These are phyloP conservation scores for Microdochium trichocladiopsis DNA, from an alignment of 2,329 filamentous ascomycete genomes.

Conservation along the genomic window DNA sequence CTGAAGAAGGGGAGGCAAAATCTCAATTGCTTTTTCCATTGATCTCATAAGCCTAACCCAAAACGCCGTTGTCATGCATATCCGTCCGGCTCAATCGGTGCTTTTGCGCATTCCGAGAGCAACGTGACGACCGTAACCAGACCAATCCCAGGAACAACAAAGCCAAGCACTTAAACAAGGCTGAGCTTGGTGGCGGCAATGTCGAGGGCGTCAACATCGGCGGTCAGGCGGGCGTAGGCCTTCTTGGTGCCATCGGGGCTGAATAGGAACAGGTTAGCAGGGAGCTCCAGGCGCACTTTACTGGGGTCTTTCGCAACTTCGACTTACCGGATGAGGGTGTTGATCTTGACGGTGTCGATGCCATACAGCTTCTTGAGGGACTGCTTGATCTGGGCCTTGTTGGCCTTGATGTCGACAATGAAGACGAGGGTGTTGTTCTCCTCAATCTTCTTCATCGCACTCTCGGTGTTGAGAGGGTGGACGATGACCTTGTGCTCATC, in stretches of 20 bases:
- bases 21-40: slow-evolving; percentile 20
- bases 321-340: slow-evolving; percentile 90
- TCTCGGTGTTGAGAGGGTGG: slow-evolving; percentile 99
- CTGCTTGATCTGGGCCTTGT: slow-evolving; percentile 99
- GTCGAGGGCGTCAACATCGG: slow-evolving; percentile 97
- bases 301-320: no score
- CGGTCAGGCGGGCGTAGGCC: slow-evolving; percentile 91
- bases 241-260: slow-evolving; percentile 98
- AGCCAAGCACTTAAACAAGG: slow-evolving; percentile 70
- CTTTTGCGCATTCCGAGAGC: slow-evolving; percentile 12
- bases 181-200: slow-evolving; percentile 98
- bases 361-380: slow-evolving; percentile 99
- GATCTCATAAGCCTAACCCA: slow-evolving; percentile 22
- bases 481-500: slow-evolving; percentile 98
- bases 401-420: slow-evolving; percentile 94
- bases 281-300: no score
- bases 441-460: slow-evolving; percentile 99
- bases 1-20: slow-evolving; percentile 10
- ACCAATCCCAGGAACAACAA: slow-evolving; percentile 3
- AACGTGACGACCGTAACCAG: slow-evolving; percentile 11
- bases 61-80: slow-evolving; percentile 25
- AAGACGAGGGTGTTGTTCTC: slow-evolving; percentile 99
- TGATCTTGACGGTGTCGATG: slow-evolving; percentile 97
- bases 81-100: slow-evolving; percentile 14
- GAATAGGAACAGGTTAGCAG: slow-evolving; percentile 8